Evolutionary conservation across 305 asterid species (phyloP).

Genomic region (Petunia hybrid): DNA sequence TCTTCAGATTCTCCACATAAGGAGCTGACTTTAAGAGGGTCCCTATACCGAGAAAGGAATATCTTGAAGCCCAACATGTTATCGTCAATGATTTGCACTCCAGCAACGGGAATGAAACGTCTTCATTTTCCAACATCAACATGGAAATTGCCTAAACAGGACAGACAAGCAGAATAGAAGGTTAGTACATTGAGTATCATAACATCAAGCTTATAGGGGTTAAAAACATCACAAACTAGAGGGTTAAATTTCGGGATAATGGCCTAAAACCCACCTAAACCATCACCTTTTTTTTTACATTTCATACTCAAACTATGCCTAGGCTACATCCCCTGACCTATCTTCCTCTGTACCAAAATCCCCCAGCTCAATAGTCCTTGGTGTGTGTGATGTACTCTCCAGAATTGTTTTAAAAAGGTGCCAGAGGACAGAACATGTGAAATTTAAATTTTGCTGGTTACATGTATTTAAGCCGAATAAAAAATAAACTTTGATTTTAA

Average conservation of each 20-base stretch:
- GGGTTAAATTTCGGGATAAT: neutral
- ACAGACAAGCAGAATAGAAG: constrained; percentile 3
- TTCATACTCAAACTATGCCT: too few species aligned
- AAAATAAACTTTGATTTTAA: too few species aligned
- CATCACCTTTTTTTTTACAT: too few species aligned
- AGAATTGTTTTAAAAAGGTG: too few species aligned
- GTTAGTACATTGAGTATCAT: constrained; percentile 24
- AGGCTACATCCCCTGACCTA: too few species aligned
- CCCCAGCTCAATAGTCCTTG: too few species aligned
- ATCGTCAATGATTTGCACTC: constrained; percentile 9
- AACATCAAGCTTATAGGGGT: constrained; percentile 17
- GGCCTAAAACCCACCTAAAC: too few species aligned
- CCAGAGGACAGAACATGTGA: too few species aligned
- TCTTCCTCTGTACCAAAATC: too few species aligned
- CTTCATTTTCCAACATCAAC: constrained; percentile 5
- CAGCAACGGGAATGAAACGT: constrained; percentile 1
- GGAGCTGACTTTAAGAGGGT: constrained; percentile 24
- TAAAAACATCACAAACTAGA: neutral
- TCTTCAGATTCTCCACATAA: constrained; percentile 21
- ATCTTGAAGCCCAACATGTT: constrained; percentile 13
- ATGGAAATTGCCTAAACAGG: constrained; percentile 19
- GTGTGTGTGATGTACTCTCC: too few species aligned
- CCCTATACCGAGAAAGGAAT: constrained; percentile 15
- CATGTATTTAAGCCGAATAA: too few species aligned
- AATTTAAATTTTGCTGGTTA: too few species aligned